A percentile compares a stretch with the other conserved stretches of the same genome.
Evolutionary conservation across 2,329 filamentous ascomycete genomes (phyloP).

Genomic region (Pestalotiopsis sp.): DNA sequence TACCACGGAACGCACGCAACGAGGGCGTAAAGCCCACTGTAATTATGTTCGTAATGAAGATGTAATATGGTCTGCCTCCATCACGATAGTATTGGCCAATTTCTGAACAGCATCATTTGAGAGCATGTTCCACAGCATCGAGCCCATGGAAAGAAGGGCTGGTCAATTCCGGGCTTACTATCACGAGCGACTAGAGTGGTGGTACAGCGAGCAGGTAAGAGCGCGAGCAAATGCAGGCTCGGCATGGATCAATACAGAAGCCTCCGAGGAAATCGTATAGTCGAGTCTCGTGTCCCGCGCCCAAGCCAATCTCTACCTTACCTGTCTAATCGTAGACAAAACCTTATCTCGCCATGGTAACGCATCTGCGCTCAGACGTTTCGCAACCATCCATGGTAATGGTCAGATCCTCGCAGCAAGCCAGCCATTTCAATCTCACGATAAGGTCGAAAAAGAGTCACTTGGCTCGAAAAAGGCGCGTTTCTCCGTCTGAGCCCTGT

Average conservation of each 20-base stretch:
- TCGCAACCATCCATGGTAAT: not conserved
- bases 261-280: not conserved
- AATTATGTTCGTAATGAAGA: not conserved
- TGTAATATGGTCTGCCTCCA: not conserved
- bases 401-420: not conserved
- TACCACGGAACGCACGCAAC: not conserved
- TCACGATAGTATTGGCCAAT: not conserved
- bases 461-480: not conserved
- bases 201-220: too few species aligned
- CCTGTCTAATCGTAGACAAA: not conserved
- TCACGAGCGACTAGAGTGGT: too few species aligned
- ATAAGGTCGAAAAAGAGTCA: not conserved
- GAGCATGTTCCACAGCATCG: not conserved
- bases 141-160: too few species aligned
- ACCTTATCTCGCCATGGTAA: not conserved
- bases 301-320: not conserved
- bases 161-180: too few species aligned
- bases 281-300: not conserved
- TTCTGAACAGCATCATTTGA: not conserved
- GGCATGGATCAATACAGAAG: too few species aligned
- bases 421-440: not conserved
- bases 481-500: not conserved
- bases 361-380: not conserved
- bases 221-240: too few species aligned
- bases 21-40: not conserved